A percentile compares a stretch with the other conserved stretches of the same genome.
Conservation (phyloP, 345 rosid species). For the Diplotaxis tenuifolia region DNA sequence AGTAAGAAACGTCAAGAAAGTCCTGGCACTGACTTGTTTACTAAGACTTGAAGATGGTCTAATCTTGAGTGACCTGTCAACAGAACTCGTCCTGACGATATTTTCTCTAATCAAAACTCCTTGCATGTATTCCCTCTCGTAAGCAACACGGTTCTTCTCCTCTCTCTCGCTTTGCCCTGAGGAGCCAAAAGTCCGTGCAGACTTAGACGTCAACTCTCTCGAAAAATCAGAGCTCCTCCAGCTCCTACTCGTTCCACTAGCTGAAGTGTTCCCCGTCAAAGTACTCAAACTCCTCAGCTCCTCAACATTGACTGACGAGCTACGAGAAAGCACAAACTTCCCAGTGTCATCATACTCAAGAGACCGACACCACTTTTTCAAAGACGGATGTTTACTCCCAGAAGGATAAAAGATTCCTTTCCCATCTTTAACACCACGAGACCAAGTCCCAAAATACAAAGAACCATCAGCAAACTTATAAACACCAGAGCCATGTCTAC, state of each 20-base stretch:
- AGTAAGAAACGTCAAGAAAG: conserved; percentile 43
- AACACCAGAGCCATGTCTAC: conserved; percentile 75
- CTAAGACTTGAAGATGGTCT: conserved; percentile 43
- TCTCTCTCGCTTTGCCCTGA: conserved; percentile 45
- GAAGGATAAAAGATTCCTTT: conserved; percentile 83
- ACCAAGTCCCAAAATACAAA: conserved; percentile 83
- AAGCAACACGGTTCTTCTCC: conserved; percentile 41
- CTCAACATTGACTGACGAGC: conserved; percentile 49
- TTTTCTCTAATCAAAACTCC: conserved; percentile 78
- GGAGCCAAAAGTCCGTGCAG: conserved; percentile 40
- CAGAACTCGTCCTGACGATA: conserved; percentile 33
- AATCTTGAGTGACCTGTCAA: conserved; percentile 39
- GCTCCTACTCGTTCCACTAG: conserved; percentile 36
- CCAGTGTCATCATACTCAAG: conserved; percentile 49
- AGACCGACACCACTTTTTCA: conserved; percentile 53
- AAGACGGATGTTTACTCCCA: conserved; percentile 69
- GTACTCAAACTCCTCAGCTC: conserved; percentile 40
- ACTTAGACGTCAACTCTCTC: conserved; percentile 39
- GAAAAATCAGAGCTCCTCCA: conserved; percentile 36
- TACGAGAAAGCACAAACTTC: conserved; percentile 43
- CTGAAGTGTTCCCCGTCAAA: conserved; percentile 45
- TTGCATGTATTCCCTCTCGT: conserved; percentile 90
- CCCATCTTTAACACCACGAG: conserved; percentile 75
- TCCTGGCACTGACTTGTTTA: conserved; percentile 49
- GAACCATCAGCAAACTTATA: conserved; percentile 80